Evolutionary conservation across 1,284 basidiomycete species (phyloP).

Genomic region (Trametes sp.): DNA sequence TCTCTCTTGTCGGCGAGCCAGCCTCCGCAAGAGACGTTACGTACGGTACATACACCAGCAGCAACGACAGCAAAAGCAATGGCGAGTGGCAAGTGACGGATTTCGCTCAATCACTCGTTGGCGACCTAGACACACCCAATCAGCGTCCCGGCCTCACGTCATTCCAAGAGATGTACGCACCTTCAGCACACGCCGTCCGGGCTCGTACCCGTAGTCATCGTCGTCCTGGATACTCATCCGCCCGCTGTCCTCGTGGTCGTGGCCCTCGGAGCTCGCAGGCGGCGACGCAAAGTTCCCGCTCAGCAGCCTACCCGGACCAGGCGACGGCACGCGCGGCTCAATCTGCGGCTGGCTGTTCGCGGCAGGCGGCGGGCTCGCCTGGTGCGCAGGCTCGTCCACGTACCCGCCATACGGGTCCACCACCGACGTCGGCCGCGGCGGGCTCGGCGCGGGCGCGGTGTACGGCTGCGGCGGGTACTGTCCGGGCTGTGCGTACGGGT

Average conservation of each 20-base stretch:
- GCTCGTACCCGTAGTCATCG: conserved; percentile 48
- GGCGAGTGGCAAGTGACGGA: neutral
- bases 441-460: conserved; percentile 24
- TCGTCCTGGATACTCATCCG: conserved; percentile 45
- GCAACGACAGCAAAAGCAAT: neutral
- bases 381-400: conserved; percentile 19
- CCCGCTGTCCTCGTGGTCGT: conserved; percentile 33
- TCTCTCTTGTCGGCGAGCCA: conserved; percentile 15
- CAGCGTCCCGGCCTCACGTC: neutral
- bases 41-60: conserved; percentile 13
- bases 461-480: conserved; percentile 17
- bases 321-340: conserved; percentile 24
- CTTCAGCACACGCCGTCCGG: conserved; percentile 51
- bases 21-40: conserved; percentile 12
- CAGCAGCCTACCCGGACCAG: conserved; percentile 23
- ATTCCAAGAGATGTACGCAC: conserved; percentile 37
- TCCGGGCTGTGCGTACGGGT: conserved; percentile 20
- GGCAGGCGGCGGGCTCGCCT: conserved; percentile 15
- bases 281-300: conserved; percentile 38
- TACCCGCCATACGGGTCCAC: conserved; percentile 35
- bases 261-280: conserved; percentile 40
- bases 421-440: conserved; percentile 24
- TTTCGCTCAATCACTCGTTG: conserved; percentile 27
- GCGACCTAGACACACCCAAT: conserved; percentile 21
- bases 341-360: conserved; percentile 14